These are phyloP conservation scores for Pyrenochaeta sp. DNA, from an alignment of 2,329 filamentous ascomycete genomes.

Conservation along the genomic window DNA sequence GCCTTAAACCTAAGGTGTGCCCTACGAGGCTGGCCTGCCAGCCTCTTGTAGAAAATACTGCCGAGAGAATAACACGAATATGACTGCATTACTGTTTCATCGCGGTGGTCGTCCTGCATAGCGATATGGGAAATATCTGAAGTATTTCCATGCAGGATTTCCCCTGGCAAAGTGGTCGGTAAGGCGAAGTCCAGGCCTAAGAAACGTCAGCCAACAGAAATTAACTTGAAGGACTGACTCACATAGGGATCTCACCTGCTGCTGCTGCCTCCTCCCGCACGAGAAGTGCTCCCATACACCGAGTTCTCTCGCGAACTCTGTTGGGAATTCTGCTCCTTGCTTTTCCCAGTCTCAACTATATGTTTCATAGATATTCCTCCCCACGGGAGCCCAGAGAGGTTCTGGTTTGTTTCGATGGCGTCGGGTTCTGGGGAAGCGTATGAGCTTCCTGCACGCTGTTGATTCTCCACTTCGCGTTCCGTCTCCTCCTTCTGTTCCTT, in stretches of 20 bases:
- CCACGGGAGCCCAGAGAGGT: constrained; percentile 75
- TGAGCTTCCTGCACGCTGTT: constrained; percentile 68
- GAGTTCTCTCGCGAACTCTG: constrained; percentile 52
- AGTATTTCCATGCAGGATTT: constrained; percentile 38
- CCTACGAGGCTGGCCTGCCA: not conserved
- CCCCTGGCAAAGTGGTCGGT: constrained; percentile 53
- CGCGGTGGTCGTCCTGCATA: constrained; percentile 6
- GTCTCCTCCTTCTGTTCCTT: constrained; percentile 72
- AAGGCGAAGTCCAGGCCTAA: constrained; percentile 50
- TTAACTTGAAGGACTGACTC: constrained; percentile 30
- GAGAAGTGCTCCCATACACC: constrained; percentile 47
- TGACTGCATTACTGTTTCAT: not conserved
- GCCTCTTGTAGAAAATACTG: not conserved
- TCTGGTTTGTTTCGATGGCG: constrained; percentile 62
- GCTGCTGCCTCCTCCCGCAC: constrained; percentile 50
- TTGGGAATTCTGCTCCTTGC: constrained; percentile 55
- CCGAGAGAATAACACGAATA: not conserved
- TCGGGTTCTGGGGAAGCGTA: constrained; percentile 69
- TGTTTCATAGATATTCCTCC: constrained; percentile 71
- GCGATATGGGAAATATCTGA: constrained; percentile 32
- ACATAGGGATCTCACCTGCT: constrained; percentile 49
- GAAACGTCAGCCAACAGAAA: constrained; percentile 27
- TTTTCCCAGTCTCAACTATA: constrained; percentile 56
- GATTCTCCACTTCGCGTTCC: constrained; percentile 70
- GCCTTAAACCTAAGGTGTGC: not conserved